Evolutionary conservation across 2,329 filamentous ascomycete species (phyloP).

Genomic region (Paecilomyces sp.): DNA sequence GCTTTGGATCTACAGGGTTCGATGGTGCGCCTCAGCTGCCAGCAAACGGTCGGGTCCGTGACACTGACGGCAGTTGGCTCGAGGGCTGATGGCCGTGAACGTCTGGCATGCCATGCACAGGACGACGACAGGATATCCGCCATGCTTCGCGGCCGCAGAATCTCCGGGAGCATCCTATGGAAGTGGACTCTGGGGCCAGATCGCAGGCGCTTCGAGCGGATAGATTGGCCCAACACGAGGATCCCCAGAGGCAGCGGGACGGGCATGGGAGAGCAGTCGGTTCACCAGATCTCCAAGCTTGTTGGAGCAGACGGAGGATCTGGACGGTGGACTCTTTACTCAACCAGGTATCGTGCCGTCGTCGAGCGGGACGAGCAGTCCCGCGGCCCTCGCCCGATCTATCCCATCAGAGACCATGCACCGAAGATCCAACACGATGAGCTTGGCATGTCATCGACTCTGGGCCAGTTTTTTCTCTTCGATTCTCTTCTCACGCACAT

Average conservation of each 20-base stretch:
- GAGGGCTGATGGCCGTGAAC: not conserved
- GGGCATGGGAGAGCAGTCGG: not conserved
- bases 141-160: not conserved
- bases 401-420: not conserved
- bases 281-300: not conserved
- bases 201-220: not conserved
- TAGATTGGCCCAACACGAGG: not conserved
- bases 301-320: not conserved
- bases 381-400: not conserved
- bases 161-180: not conserved
- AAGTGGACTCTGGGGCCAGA: not conserved
- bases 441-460: not conserved
- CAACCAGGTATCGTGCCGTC: not conserved
- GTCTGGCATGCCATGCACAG: not conserved
- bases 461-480: not conserved
- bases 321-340: not conserved
- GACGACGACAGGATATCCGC: not conserved
- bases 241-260: not conserved
- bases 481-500: not conserved
- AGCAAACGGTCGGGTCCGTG: not conserved
- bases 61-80: not conserved
- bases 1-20: not conserved
- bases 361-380: not conserved
- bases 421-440: not conserved
- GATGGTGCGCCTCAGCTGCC: not conserved